phyloP scores from a whole-genome alignment of 176 grass and related monocot species.

The Triticum aestivum region DNA sequence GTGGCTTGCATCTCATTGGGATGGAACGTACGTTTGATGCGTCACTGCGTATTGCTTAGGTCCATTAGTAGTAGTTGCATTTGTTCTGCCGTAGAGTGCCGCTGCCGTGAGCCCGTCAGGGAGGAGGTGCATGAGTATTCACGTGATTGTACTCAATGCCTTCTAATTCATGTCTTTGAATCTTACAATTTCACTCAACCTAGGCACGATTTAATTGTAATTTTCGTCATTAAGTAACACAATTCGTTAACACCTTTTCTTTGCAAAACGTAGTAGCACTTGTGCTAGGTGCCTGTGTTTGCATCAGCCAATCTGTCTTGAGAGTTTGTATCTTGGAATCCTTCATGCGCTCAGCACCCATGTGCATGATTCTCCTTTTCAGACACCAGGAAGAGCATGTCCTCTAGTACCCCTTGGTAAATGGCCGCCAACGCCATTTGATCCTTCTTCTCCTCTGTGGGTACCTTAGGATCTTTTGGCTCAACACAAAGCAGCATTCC shows the following conservation, averaged over 20 bases:
- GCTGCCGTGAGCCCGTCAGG: background rate
- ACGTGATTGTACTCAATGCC: background rate
- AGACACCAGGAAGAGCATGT: too few species aligned
- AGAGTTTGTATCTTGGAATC: too few species aligned
- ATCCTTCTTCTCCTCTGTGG: too few species aligned
- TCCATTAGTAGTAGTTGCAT: conserved; percentile 13
- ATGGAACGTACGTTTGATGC: background rate
- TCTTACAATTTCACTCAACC: background rate
- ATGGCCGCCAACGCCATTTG: too few species aligned
- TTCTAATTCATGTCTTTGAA: background rate
- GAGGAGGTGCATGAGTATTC: background rate
- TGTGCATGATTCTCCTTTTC: too few species aligned
- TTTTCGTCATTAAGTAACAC: background rate
- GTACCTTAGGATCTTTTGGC: too few species aligned
- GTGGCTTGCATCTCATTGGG: background rate
- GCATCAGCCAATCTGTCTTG: background rate
- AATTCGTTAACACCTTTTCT: background rate
- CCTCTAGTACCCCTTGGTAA: too few species aligned
- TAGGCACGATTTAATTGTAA: background rate
- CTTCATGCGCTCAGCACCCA: too few species aligned
- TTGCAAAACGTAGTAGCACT: background rate
- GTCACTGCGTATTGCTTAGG: background rate
- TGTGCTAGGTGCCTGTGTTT: background rate
- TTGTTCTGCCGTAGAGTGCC: conserved; percentile 13
- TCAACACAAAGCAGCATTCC: too few species aligned